These are phyloP conservation scores for Metschnikowia baotianmanensis DNA, from an alignment of 805 yeast genomes.

Conservation along the genomic window DNA sequence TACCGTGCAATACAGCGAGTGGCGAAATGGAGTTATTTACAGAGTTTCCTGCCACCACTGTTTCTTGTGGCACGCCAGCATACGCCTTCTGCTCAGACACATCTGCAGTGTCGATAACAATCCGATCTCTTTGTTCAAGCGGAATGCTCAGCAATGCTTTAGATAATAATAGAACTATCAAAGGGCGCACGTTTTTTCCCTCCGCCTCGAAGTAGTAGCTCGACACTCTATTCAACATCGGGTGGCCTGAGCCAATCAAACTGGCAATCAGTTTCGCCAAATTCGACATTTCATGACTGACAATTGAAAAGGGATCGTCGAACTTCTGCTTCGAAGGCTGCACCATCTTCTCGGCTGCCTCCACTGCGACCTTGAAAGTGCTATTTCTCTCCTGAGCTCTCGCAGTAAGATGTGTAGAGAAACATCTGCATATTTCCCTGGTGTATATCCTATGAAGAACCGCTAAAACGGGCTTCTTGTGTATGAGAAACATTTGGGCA, in stretches of 20 bases:
- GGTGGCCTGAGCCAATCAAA: slow-evolving; percentile 90
- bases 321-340: slow-evolving; percentile 46
- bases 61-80: slow-evolving; percentile 52
- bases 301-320: slow-evolving; percentile 85
- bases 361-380: slow-evolving; percentile 54
- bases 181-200: slow-evolving; percentile 92
- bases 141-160: slow-evolving; percentile 82
- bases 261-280: slow-evolving; percentile 83
- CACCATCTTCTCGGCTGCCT: slow-evolving; percentile 71
- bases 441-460: slow-evolving; percentile 4
- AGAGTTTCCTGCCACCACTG: slow-evolving; percentile 58
- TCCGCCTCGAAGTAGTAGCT: slow-evolving; percentile 94
- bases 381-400: slow-evolving; percentile 6
- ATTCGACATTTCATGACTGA: slow-evolving; percentile 88
- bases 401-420: background rate
- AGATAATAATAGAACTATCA: slow-evolving; percentile 78
- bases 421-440: slow-evolving; percentile 7
- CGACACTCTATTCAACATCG: slow-evolving; percentile 87
- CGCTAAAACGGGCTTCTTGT: slow-evolving; percentile 10
- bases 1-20: slow-evolving; percentile 79
- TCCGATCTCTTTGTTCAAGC: slow-evolving; percentile 58
- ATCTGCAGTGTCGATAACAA: slow-evolving; percentile 59
- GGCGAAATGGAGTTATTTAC: slow-evolving; percentile 73
- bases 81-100: slow-evolving; percentile 65
- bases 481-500: slow-evolving; percentile 7